Conservation (phyloP, 352 stramenopile genomes). For the Globisporangium paroecandrum region DNA sequence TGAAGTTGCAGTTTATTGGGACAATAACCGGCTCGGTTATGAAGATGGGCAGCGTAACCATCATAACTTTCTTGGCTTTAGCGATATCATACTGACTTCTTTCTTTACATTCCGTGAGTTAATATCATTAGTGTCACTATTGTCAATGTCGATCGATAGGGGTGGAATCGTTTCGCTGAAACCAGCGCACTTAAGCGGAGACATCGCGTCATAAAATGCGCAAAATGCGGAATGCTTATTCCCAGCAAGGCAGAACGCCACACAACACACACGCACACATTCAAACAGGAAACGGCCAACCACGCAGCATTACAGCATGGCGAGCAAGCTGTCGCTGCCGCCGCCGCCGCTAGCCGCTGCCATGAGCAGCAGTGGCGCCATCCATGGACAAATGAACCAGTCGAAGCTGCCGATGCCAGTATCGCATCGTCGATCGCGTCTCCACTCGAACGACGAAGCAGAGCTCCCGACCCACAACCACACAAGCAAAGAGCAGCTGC, state of each 20-base stretch:
- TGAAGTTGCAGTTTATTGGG: no score
- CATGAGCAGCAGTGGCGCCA: neutral
- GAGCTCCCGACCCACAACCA: neutral
- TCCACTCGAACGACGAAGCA: slow-evolving; percentile 3
- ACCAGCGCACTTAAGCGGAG: neutral
- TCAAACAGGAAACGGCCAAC: neutral
- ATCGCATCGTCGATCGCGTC: neutral
- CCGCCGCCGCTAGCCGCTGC: neutral
- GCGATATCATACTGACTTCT: no score
- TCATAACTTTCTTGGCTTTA: no score
- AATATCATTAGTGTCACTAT: no score
- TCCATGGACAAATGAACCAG: neutral
- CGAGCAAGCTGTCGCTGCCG: neutral
- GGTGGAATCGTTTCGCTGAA: no score
- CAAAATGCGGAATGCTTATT: slow-evolving; percentile 4
- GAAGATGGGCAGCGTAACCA: no score
- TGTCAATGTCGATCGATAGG: no score
- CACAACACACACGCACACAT: neutral
- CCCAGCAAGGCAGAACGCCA: neutral
- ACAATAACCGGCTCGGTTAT: no score
- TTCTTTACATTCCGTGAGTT: no score
- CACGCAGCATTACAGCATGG: slow-evolving; percentile 6
- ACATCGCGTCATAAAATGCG: neutral
- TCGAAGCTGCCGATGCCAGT: slow-evolving; percentile 6
- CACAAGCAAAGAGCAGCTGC: neutral